Conservation (phyloP, 208 protist species). For the Leishmania guyanensis region DNA sequence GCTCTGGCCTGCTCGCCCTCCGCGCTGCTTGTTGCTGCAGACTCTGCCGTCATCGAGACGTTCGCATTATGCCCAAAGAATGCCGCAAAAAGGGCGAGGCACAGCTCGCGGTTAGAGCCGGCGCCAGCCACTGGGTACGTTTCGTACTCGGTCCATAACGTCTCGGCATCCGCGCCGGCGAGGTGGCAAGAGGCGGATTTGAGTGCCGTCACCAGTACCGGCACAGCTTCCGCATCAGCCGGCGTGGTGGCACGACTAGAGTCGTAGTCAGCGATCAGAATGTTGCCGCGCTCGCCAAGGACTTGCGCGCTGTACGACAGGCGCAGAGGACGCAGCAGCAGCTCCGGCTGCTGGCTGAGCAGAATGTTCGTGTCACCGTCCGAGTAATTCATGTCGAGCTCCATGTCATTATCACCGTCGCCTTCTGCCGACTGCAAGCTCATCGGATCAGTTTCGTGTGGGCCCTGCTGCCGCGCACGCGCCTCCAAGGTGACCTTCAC, state of each 20-base stretch:
- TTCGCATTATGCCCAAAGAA: conserved; percentile 52
- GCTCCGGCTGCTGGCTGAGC: conserved; percentile 27
- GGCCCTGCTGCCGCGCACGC: neutral
- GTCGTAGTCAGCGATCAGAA: conserved; percentile 71
- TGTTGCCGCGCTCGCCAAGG: conserved; percentile 64
- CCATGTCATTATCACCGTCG: conserved; percentile 17
- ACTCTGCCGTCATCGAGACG: neutral
- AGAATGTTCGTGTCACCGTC: conserved; percentile 40
- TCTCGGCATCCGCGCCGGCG: conserved; percentile 60
- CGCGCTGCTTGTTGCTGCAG: neutral
- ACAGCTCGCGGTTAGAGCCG: conserved; percentile 41
- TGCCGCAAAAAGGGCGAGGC: conserved; percentile 66
- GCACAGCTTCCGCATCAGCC: conserved; percentile 54
- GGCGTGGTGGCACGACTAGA: conserved; percentile 30
- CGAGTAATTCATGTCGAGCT: conserved; percentile 20
- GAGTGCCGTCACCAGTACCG: conserved; percentile 67
- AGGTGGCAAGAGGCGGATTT: conserved; percentile 67
- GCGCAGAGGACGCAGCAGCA: conserved; percentile 44
- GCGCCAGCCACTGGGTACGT: conserved; percentile 52
- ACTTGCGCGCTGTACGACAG: conserved; percentile 68
- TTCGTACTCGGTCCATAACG: conserved; percentile 87
- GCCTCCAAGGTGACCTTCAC: conserved; percentile 39
- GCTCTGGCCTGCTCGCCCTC: neutral
- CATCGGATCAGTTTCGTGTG: neutral
- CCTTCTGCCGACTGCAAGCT: neutral